Evolutionary conservation across 2,329 filamentous ascomycete genomes (phyloP).

Genomic region (Fusarium sp.): DNA sequence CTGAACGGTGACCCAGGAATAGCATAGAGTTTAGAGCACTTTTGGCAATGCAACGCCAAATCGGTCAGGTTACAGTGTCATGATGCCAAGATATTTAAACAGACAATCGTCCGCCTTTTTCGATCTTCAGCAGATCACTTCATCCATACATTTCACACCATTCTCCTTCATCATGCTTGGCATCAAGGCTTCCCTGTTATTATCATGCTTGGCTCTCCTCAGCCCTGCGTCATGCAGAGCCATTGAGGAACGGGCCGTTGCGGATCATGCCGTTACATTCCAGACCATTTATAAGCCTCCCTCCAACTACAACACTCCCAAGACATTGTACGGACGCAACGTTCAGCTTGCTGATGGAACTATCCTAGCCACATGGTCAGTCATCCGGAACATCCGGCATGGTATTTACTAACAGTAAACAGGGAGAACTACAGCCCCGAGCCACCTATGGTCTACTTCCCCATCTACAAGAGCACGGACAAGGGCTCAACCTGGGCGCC

Average conservation of each 20-base stretch:
- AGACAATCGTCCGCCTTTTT: neutral
- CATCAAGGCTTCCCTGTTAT: slow-evolving; percentile 4
- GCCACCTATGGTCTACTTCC: slow-evolving; percentile 62
- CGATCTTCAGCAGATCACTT: neutral
- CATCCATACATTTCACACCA: neutral
- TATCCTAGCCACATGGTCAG: neutral
- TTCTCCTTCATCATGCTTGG: slow-evolving; percentile 5
- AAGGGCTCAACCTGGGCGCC: slow-evolving; percentile 67
- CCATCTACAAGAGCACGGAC: slow-evolving; percentile 61
- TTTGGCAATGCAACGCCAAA: neutral
- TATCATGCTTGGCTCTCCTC: slow-evolving; percentile 1
- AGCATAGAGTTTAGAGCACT: neutral
- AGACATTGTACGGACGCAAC: neutral
- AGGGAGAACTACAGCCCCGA: slow-evolving; percentile 66
- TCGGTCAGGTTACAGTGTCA: neutral
- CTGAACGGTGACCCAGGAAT: neutral
- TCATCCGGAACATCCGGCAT: rapidly evolving
- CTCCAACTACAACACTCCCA: neutral
- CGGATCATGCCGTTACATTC: neutral
- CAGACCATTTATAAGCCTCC: slow-evolving; percentile 1
- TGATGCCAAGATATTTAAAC: neutral
- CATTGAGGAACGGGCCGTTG: slow-evolving; percentile 7
- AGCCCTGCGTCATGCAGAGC: neutral
- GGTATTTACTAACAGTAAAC: neutral
- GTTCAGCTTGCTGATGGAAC: slow-evolving; percentile 2